Percentiles rank a stretch among this genome's conserved stretches.
Conservation (phyloP, 331 rosid genomes). For the Pyracantha coccinea region DNA sequence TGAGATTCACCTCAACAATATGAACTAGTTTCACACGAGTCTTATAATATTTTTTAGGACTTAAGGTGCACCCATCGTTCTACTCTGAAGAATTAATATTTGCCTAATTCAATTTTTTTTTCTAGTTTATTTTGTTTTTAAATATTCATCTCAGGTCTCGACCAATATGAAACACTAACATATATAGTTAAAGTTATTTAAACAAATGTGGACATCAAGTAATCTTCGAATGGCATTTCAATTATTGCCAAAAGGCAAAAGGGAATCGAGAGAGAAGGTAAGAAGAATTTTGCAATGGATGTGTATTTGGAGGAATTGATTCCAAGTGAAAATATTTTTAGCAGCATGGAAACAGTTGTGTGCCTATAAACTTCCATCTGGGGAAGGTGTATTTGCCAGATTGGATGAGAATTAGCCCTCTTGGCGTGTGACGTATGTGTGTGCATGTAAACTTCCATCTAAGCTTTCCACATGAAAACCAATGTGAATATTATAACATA, state of each 20-base stretch:
- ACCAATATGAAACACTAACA: neutral
- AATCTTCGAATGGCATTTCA: conserved; percentile 71
- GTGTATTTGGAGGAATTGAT: conserved; percentile 49
- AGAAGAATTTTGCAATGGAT: conserved; percentile 36
- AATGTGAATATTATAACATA: too few relatives aligned
- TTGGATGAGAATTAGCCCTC: conserved; percentile 6
- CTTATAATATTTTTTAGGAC: too few relatives aligned
- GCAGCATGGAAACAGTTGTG: neutral
- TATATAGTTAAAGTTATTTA: neutral
- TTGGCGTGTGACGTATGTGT: conserved; percentile 12
- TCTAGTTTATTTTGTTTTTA: too few relatives aligned
- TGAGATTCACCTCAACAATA: too few relatives aligned
- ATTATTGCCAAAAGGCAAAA: conserved; percentile 56
- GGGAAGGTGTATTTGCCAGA: conserved; percentile 54
- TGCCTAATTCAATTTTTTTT: too few relatives aligned
- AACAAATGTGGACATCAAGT: conserved; percentile 22
- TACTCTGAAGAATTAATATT: too few relatives aligned
- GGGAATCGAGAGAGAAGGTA: conserved; percentile 16
- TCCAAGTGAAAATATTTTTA: conserved; percentile 11
- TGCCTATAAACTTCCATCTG: conserved; percentile 17
- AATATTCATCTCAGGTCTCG: too few relatives aligned
- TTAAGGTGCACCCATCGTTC: too few relatives aligned
- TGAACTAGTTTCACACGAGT: too few relatives aligned
- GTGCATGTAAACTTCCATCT: conserved; percentile 10
- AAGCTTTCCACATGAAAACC: too few relatives aligned